A percentile compares a stretch with the other conserved stretches of the same genome.
Conservation (phyloP, 768 basidiomycete species). For the Pisolithus tinctorius region DNA sequence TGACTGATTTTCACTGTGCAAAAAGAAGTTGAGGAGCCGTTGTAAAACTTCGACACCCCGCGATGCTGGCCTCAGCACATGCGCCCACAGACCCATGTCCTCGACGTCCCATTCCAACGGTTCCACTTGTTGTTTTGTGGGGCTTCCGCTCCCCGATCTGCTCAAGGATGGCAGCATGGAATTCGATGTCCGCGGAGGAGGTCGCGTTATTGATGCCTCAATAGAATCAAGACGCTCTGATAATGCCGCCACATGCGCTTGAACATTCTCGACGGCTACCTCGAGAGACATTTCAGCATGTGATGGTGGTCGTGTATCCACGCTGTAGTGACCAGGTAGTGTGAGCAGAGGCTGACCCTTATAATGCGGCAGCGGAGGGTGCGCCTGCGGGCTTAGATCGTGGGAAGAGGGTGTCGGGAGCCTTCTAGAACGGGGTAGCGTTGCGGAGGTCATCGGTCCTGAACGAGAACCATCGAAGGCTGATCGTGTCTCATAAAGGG, state of each 20-base stretch:
- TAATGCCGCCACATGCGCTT: constrained; percentile 75
- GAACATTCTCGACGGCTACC: constrained; percentile 71
- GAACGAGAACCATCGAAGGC: constrained; percentile 53
- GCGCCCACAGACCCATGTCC: constrained; percentile 79
- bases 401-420: constrained; percentile 38
- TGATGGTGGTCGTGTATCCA: constrained; percentile 39
- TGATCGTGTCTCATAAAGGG: constrained; percentile 64
- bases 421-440: constrained; percentile 32
- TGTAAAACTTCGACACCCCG: constrained; percentile 43
- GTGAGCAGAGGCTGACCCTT: constrained; percentile 28
- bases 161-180: constrained; percentile 32
- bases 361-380: constrained; percentile 31
- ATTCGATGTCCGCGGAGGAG: constrained; percentile 36
- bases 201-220: constrained; percentile 34
- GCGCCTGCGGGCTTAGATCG: constrained; percentile 31
- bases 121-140: constrained; percentile 25
- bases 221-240: constrained; percentile 75
- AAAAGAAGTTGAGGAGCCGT: constrained; percentile 51
- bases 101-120: constrained; percentile 57
- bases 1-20: constrained; percentile 46
- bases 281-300: constrained; percentile 42
- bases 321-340: constrained; percentile 30
- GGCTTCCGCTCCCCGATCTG: constrained; percentile 38
- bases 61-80: constrained; percentile 60
- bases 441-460: constrained; percentile 31